These are phyloP conservation scores for Ophiostoma ulmi DNA, from an alignment of 2,329 filamentous ascomycete genomes.

Conservation along the genomic window DNA sequence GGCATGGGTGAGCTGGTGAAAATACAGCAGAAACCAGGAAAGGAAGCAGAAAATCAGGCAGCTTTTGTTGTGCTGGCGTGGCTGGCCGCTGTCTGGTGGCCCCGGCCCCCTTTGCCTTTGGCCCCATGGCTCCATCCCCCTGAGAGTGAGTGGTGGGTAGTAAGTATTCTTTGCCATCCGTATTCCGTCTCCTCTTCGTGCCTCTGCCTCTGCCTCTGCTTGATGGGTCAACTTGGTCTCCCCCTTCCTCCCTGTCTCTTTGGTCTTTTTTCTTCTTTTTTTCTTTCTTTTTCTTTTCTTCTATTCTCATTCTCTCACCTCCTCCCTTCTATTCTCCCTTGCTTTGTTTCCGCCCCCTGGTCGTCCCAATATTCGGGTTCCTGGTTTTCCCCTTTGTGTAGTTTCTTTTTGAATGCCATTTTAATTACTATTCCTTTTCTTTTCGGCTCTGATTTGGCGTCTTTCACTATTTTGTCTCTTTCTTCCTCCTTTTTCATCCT, in stretches of 20 bases:
- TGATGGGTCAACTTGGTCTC: not conserved
- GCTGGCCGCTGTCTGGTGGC: not conserved
- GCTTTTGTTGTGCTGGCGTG: not conserved
- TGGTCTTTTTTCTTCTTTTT: not conserved
- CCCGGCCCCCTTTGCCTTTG: not conserved
- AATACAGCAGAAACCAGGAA: not conserved
- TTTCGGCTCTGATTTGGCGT: not conserved
- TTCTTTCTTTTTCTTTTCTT: not conserved
- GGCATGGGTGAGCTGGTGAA: not conserved
- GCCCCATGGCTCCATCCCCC: not conserved
- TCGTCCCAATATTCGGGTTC: constrained; percentile 12
- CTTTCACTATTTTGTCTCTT: not conserved
- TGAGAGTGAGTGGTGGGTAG: not conserved
- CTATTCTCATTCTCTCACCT: not conserved
- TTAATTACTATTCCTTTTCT: not conserved
- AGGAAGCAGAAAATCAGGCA: not conserved
- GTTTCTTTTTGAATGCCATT: not conserved
- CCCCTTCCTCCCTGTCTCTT: not conserved
- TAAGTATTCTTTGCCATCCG: not conserved
- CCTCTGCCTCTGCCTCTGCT: not conserved
- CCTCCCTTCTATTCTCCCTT: not conserved
- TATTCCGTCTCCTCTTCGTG: not conserved
- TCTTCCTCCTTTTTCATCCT: not conserved
- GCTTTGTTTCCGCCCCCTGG: constrained; percentile 13
- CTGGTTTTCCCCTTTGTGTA: not conserved